Conservation (phyloP, 768 basidiomycete genomes). For the Tylopilus cervinicoccineus region DNA sequence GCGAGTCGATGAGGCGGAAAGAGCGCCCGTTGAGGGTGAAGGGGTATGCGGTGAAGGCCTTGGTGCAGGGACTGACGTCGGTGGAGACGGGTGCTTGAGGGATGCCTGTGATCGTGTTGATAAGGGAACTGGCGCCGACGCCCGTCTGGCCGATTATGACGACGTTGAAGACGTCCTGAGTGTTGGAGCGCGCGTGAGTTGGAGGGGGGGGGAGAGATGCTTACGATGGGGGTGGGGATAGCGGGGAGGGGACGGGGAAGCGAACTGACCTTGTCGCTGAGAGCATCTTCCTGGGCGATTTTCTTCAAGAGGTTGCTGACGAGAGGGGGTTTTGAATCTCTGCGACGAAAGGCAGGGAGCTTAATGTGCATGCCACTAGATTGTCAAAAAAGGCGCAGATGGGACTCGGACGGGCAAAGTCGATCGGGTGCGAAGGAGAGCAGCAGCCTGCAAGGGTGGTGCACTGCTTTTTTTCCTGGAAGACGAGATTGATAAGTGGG, state of each 20-base stretch:
- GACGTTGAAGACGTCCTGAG: conserved; percentile 28
- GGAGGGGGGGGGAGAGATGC: neutral
- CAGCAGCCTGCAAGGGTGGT: conserved; percentile 6
- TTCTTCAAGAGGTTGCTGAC: conserved; percentile 22
- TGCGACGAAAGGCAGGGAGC: conserved; percentile 26
- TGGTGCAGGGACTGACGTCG: conserved; percentile 28
- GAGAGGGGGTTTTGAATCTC: conserved; percentile 23
- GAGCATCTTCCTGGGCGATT: conserved; percentile 19
- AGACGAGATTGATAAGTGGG: conserved; percentile 4
- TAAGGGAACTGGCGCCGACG: conserved; percentile 37
- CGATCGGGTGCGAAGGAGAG: conserved; percentile 10
- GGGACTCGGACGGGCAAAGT: neutral
- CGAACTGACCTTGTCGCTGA: conserved; percentile 22
- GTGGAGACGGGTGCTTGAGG: conserved; percentile 22
- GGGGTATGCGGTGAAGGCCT: conserved; percentile 20
- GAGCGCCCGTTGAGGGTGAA: conserved; percentile 25
- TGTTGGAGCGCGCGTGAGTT: neutral
- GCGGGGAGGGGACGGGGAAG: neutral
- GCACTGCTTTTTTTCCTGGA: conserved; percentile 13
- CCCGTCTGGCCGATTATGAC: conserved; percentile 31
- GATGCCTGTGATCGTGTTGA: conserved; percentile 34
- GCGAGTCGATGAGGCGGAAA: conserved; percentile 30
- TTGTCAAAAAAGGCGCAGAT: neutral
- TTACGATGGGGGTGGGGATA: neutral
- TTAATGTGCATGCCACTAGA: conserved; percentile 22